Evolutionary conservation across 2,329 filamentous ascomycete genomes (phyloP).

Genomic region (Kalmusia sp.): DNA sequence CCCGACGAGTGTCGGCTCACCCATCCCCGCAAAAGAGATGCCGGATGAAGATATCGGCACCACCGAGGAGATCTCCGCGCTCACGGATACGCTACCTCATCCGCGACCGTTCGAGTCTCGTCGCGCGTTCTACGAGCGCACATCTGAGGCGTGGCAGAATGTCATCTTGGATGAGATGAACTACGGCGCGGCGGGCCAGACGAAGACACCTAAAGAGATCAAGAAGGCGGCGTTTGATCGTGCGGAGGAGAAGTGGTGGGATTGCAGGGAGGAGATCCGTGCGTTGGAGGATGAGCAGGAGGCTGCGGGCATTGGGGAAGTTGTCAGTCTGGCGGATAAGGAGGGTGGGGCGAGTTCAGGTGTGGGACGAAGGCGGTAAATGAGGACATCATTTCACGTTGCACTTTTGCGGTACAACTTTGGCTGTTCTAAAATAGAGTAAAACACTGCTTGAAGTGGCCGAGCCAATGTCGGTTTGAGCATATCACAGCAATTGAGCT

Average conservation of each 20-base stretch:
- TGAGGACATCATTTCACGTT: too few species aligned
- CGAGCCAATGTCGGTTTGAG: too few species aligned
- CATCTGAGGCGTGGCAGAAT: slow-evolving; percentile 89
- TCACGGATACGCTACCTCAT: slow-evolving; percentile 76
- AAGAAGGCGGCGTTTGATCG: slow-evolving; percentile 88
- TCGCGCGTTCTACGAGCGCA: slow-evolving; percentile 90
- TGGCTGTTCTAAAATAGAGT: too few species aligned
- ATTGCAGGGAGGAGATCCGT: slow-evolving; percentile 91
- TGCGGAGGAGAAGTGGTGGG: slow-evolving; percentile 99
- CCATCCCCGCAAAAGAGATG: slow-evolving; percentile 27
- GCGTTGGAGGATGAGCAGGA: slow-evolving; percentile 95
- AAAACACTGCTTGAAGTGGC: too few species aligned
- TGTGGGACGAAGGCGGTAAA: slow-evolving; percentile 41
- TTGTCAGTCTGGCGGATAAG: slow-evolving; percentile 82
- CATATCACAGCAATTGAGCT: too few species aligned
- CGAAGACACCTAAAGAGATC: slow-evolving; percentile 84
- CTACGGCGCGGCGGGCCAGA: slow-evolving; percentile 63
- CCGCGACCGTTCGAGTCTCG: slow-evolving; percentile 84
- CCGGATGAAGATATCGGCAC: slow-evolving; percentile 53
- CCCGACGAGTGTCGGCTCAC: slow-evolving; percentile 56
- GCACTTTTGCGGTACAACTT: too few species aligned
- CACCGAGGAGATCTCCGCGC: slow-evolving; percentile 61
- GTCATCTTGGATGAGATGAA: slow-evolving; percentile 78
- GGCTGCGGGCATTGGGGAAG: slow-evolving; percentile 91
- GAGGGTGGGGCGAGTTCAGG: slow-evolving; percentile 54